These are phyloP conservation scores for Fusarium kyushuense DNA, from an alignment of 2,329 filamentous ascomycete genomes.

Conservation along the genomic window DNA sequence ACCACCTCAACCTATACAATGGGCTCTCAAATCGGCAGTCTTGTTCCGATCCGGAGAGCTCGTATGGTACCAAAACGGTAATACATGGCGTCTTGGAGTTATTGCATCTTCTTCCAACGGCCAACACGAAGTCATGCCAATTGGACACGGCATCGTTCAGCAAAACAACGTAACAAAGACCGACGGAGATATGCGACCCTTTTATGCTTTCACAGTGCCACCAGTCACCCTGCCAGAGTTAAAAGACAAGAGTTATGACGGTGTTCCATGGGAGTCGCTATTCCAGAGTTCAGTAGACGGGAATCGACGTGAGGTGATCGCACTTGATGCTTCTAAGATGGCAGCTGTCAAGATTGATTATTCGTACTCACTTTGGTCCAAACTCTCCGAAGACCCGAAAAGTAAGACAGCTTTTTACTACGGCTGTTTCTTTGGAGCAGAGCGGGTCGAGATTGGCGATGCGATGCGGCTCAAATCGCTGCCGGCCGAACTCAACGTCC, in stretches of 20 bases:
- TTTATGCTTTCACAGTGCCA: conserved; percentile 65
- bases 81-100: conserved; percentile 63
- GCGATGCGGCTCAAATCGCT: conserved; percentile 61
- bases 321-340: conserved; percentile 65
- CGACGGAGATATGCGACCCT: conserved; percentile 61
- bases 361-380: conserved; percentile 63
- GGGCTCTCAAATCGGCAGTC: conserved; percentile 52
- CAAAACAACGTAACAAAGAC: conserved; percentile 56
- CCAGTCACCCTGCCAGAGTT: conserved; percentile 56
- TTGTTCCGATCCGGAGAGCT: conserved; percentile 63
- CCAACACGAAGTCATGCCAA: conserved; percentile 56
- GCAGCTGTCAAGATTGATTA: conserved; percentile 62
- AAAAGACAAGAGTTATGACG: conserved; percentile 56
- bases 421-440: conserved; percentile 64
- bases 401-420: conserved; percentile 56
- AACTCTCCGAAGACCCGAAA: conserved; percentile 48
- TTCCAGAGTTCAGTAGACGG: conserved; percentile 52
- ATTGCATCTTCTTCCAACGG: conserved; percentile 52
- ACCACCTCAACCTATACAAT: conserved; percentile 42
- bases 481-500: conserved; percentile 53
- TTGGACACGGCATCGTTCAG: conserved; percentile 55
- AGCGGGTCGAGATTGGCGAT: conserved; percentile 62
- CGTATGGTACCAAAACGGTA: conserved; percentile 63
- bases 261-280: conserved; percentile 58
- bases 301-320: conserved; percentile 56